A percentile compares a stretch with the other conserved stretches of the same genome.
Conservation (phyloP, 2,329 filamentous ascomycete species). For the Fusarium sp. region DNA sequence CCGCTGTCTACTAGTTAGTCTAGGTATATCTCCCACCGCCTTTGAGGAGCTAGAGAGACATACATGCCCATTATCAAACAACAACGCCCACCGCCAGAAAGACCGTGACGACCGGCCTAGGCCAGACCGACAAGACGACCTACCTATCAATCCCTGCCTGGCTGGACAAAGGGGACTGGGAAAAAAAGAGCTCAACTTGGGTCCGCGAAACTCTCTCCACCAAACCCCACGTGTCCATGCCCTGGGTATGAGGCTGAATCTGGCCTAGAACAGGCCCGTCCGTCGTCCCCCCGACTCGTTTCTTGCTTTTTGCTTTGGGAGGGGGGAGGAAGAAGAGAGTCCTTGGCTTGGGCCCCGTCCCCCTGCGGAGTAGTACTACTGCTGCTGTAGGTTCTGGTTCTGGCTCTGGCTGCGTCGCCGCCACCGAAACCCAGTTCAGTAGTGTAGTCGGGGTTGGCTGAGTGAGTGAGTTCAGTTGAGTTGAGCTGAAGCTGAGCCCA, state of each 20-base stretch:
- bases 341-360: background rate
- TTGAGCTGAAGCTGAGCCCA: background rate
- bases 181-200: constrained; percentile 20
- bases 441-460: constrained; percentile 9
- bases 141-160: constrained; percentile 15
- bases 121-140: constrained; percentile 24
- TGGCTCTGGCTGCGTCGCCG: constrained; percentile 20
- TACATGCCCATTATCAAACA: background rate
- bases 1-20: background rate
- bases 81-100: constrained; percentile 13
- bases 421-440: constrained; percentile 36
- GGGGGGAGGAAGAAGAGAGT: no score
- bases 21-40: constrained; percentile 3
- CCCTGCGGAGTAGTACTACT: background rate
- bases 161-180: constrained; percentile 7
- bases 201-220: constrained; percentile 22
- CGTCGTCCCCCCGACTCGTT: background rate
- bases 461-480: constrained; percentile 6
- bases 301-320: background rate
- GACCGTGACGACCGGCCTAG: background rate
- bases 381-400: background rate
- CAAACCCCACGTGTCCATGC: constrained; percentile 43
- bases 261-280: constrained; percentile 36
- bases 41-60: background rate
- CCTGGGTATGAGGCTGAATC: constrained; percentile 43